phyloP scores from a whole-genome alignment of 495 filamentous ascomycete genomes.

The Penicillium psychrofluorescens region DNA sequence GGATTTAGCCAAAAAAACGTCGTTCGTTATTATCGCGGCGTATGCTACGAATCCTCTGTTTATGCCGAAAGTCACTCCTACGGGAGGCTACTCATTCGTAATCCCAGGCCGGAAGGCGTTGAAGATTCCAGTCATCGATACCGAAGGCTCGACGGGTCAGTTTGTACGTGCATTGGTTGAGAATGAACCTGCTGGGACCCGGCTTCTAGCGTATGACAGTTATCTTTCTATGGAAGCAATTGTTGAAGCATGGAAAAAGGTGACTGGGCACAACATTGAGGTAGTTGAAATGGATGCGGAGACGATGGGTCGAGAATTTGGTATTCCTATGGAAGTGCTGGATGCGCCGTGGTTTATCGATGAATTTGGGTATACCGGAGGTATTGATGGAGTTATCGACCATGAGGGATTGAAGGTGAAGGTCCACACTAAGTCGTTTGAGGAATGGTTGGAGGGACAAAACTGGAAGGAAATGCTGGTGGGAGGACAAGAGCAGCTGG shows the following conservation, averaged over 20 bases:
- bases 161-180: conserved; percentile 38
- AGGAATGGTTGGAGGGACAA: too few species aligned
- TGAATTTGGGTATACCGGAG: conserved; percentile 36
- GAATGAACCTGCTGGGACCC: conserved; percentile 26
- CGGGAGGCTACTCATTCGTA: conserved; percentile 16
- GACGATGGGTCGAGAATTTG: conserved; percentile 24
- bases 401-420: too few species aligned
- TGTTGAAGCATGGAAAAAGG: conserved; percentile 22
- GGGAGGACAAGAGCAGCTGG: too few species aligned
- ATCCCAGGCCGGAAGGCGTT: conserved; percentile 15
- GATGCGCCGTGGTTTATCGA: conserved; percentile 23
- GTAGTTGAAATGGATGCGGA: conserved; percentile 19
- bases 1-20: conserved; percentile 19
- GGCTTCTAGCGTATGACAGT: conserved; percentile 37
- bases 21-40: conserved; percentile 24
- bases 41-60: conserved; percentile 28
- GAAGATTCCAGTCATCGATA: conserved; percentile 31
- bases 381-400: too few species aligned
- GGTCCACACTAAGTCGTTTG: too few species aligned
- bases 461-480: too few species aligned
- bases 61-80: conserved; percentile 19
- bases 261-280: conserved; percentile 21
- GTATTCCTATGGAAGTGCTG: conserved; percentile 30
- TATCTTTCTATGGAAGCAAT: conserved; percentile 22
- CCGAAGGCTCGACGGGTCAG: conserved; percentile 25